These are phyloP conservation scores for Pseudopithomyces chartarum DNA, from an alignment of 2,329 filamentous ascomycete genomes.

Conservation along the genomic window DNA sequence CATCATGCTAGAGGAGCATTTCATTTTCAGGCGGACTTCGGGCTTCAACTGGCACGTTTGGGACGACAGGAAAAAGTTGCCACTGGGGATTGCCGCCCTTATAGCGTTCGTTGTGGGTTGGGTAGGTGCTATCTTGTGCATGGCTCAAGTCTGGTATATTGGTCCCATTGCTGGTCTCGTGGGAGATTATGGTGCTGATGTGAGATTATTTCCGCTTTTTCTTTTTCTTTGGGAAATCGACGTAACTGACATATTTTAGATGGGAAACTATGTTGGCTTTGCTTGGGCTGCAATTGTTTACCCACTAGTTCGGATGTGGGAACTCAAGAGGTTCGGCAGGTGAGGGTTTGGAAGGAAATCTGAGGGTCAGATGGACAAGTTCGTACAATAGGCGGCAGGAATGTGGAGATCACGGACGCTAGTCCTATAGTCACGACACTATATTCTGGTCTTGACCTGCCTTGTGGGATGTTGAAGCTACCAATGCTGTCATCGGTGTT, in stretches of 20 bases:
- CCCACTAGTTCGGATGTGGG: conserved; percentile 57
- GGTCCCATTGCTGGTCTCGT: conserved; percentile 65
- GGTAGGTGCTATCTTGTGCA: conserved; percentile 67
- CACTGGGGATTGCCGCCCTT: conserved; percentile 66
- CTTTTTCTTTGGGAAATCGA: not conserved
- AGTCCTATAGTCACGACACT: too few species aligned
- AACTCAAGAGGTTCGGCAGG: conserved; percentile 56
- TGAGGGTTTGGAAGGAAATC: conserved; percentile 23
- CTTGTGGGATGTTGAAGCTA: too few species aligned
- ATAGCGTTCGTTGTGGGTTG: conserved; percentile 67
- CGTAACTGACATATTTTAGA: conserved; percentile 33
- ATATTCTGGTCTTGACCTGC: too few species aligned
- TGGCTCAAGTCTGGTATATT: conserved; percentile 73
- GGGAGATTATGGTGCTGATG: conserved; percentile 62
- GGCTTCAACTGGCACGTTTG: conserved; percentile 66
- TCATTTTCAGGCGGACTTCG: conserved; percentile 61
- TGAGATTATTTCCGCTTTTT: conserved; percentile 43
- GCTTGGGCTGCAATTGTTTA: conserved; percentile 64
- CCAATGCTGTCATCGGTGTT: too few species aligned
- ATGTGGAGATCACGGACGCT: not conserved
- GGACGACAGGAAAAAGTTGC: conserved; percentile 63
- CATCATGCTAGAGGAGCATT: conserved; percentile 65
- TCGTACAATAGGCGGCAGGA: not conserved
- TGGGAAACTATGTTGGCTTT: conserved; percentile 66
- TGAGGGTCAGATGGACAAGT: not conserved